A percentile compares a stretch with the other conserved stretches of the same genome.
These are phyloP conservation scores for Cicer arietinum DNA, from an alignment of 306 rosid genomes.

Conservation along the genomic window DNA sequence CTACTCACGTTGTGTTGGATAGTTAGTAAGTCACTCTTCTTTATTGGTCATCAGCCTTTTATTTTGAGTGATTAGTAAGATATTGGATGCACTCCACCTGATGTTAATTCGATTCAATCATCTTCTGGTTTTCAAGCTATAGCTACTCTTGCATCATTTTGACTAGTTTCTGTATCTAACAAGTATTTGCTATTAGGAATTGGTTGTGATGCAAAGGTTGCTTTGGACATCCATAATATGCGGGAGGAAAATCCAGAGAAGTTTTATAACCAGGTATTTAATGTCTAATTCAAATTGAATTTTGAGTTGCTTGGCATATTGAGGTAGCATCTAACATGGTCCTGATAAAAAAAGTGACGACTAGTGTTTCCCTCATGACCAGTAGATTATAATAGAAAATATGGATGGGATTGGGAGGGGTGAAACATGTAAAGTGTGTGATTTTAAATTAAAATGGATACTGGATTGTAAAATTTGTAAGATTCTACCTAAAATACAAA, in stretches of 20 bases:
- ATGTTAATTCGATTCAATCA: slow-evolving; percentile 28
- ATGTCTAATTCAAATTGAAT: slow-evolving; percentile 25
- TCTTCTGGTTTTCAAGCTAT: slow-evolving; percentile 31
- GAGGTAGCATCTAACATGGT: background rate
- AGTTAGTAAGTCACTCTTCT: background rate
- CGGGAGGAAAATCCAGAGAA: slow-evolving; percentile 99
- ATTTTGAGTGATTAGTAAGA: slow-evolving; percentile 24
- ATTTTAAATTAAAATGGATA: too few relatives aligned
- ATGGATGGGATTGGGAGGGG: background rate
- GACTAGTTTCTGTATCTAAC: slow-evolving; percentile 40
- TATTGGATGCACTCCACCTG: slow-evolving; percentile 20
- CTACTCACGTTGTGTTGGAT: slow-evolving; percentile 17
- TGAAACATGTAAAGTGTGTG: too few relatives aligned
- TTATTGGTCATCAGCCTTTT: slow-evolving; percentile 11
- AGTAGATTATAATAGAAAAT: background rate
- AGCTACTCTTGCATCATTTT: slow-evolving; percentile 33
- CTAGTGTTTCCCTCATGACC: background rate
- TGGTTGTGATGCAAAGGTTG: slow-evolving; percentile 99
- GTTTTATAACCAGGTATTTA: slow-evolving; percentile 91
- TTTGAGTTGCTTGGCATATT: slow-evolving; percentile 22
- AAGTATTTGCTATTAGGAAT: slow-evolving; percentile 66
- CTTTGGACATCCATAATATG: slow-evolving; percentile 94
- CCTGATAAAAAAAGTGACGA: background rate
- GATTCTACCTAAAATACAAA: too few relatives aligned
- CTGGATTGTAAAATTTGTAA: too few relatives aligned